phyloP scores from a whole-genome alignment of 1,284 basidiomycete genomes.

The Tremellales sp. region DNA sequence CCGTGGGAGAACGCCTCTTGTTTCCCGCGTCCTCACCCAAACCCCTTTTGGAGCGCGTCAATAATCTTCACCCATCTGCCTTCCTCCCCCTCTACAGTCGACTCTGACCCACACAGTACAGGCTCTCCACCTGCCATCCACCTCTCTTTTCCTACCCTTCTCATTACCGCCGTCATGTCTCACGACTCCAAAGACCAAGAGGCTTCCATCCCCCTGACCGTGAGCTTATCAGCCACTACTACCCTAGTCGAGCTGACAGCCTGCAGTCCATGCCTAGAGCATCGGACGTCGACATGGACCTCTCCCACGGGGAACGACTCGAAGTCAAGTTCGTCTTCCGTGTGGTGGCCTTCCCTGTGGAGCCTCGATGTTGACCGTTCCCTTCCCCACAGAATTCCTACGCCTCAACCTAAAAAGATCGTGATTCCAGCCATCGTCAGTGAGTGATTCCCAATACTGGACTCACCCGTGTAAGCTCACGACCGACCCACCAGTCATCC shows the following conservation, averaged over 20 bases:
- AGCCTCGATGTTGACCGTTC: not conserved
- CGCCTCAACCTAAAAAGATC: constrained; percentile 46
- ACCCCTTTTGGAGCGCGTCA: too few species aligned
- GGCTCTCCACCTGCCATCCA: too few species aligned
- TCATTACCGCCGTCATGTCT: too few species aligned
- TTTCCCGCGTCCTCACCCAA: too few species aligned
- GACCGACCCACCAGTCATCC: constrained; percentile 37
- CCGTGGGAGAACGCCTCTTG: too few species aligned
- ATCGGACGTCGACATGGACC: constrained; percentile 33
- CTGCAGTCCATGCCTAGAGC: constrained; percentile 40
- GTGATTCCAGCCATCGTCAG: constrained; percentile 47
- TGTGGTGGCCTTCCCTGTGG: not conserved
- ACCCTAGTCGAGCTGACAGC: not conserved
- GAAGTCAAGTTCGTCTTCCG: constrained; percentile 37
- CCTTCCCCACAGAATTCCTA: constrained; percentile 13
- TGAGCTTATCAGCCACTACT: constrained; percentile 10
- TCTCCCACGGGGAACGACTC: constrained; percentile 34
- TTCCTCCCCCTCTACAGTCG: too few species aligned
- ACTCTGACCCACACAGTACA: too few species aligned
- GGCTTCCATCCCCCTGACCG: constrained; percentile 35
- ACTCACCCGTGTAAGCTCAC: not conserved
- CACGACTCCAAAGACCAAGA: constrained; percentile 29
- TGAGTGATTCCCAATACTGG: constrained; percentile 20
- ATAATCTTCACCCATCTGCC: too few species aligned
- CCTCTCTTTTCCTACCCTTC: too few species aligned